Conservation (phyloP, 1,139 yeast genomes). For the Chernovozyma sophiae-reginae region DNA sequence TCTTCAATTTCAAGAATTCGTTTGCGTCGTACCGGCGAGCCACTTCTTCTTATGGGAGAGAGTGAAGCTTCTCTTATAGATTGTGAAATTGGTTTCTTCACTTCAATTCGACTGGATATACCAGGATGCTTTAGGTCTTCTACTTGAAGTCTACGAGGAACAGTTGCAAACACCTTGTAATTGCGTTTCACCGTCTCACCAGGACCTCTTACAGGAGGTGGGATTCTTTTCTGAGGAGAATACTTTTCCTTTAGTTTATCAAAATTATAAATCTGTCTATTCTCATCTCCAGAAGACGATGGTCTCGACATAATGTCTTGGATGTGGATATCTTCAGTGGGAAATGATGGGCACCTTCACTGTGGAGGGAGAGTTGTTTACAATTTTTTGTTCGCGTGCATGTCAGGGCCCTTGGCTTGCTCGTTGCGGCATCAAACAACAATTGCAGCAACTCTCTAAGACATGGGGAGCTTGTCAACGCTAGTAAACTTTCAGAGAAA, state of each 20-base stretch:
- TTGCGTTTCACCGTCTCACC: slow-evolving; percentile 6
- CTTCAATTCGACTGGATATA: slow-evolving; percentile 1
- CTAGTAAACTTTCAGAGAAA: no score
- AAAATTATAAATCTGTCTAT: slow-evolving; percentile 1
- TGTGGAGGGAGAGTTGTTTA: no score
- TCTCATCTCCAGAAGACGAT: not conserved
- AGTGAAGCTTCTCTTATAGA: slow-evolving; percentile 3
- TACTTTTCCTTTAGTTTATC: slow-evolving; percentile 14
- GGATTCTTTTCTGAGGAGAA: slow-evolving; percentile 13
- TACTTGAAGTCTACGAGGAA: slow-evolving; percentile 3
- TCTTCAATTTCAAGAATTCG: slow-evolving; percentile 27
- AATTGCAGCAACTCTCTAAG: no score
- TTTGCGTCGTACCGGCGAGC: slow-evolving; percentile 33
- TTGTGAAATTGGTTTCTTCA: slow-evolving; percentile 3
- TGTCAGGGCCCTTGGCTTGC: no score
- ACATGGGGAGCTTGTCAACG: no score
- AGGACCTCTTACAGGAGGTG: slow-evolving; percentile 6
- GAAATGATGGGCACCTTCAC: no score
- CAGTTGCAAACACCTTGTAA: slow-evolving; percentile 10
- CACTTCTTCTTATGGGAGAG: slow-evolving; percentile 33
- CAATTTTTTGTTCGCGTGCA: no score
- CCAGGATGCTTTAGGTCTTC: not conserved
- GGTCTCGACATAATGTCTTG: not conserved
- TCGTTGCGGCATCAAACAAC: no score
- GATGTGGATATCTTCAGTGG: not conserved